Conservation (phyloP, 1,284 basidiomycete species). For the Tylopilus sp. region DNA sequence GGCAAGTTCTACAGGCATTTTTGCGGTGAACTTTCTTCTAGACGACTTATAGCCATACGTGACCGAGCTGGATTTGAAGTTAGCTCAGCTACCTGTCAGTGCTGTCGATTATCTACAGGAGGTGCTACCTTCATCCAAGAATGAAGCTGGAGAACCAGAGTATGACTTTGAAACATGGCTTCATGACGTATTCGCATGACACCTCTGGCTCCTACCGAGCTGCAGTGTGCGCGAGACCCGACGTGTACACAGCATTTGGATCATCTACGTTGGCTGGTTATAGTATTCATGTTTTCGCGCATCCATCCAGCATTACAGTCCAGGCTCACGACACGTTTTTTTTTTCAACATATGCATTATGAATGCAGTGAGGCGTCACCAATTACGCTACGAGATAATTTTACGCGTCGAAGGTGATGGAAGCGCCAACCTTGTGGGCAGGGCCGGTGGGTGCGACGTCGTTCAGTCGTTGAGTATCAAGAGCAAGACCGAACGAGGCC, state of each 20-base stretch:
- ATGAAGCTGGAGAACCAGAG: slow-evolving; percentile 57
- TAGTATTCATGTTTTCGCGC: no score
- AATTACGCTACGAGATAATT: slow-evolving; percentile 26
- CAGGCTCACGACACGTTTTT: background rate
- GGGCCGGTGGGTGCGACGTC: slow-evolving; percentile 58
- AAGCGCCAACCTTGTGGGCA: slow-evolving; percentile 77
- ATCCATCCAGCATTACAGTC: background rate
- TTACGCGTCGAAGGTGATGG: slow-evolving; percentile 71
- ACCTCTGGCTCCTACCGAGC: background rate
- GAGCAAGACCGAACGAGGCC: slow-evolving; percentile 88
- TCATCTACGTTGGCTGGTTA: no score
- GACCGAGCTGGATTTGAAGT: slow-evolving; percentile 87
- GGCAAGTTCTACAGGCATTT: slow-evolving; percentile 42
- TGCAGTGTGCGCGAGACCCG: background rate
- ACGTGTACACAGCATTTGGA: background rate
- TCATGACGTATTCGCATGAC: slow-evolving; percentile 66
- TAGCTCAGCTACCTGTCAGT: slow-evolving; percentile 78
- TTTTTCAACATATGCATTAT: slow-evolving; percentile 11
- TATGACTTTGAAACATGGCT: slow-evolving; percentile 80
- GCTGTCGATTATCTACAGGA: slow-evolving; percentile 83
- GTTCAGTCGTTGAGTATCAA: slow-evolving; percentile 88
- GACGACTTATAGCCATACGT: slow-evolving; percentile 71
- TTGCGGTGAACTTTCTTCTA: slow-evolving; percentile 5
- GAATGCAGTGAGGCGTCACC: slow-evolving; percentile 12
- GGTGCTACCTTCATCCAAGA: slow-evolving; percentile 58